phyloP scores from a whole-genome alignment of 208 protist species.

The Wallacemonas sp. region DNA sequence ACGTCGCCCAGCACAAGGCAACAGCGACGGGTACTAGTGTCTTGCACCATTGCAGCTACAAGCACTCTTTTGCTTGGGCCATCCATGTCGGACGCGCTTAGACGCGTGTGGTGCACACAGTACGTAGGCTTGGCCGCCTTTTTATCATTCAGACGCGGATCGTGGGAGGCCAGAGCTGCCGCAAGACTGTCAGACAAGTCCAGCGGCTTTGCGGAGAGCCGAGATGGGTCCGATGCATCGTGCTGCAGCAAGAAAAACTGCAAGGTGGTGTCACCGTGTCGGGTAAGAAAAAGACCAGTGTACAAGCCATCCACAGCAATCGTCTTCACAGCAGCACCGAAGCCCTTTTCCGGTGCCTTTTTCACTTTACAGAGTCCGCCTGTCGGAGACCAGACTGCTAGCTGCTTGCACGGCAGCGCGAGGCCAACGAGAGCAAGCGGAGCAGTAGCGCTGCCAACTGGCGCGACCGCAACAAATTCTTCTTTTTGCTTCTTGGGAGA shows the following conservation, averaged over 20 bases:
- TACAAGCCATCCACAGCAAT: neutral
- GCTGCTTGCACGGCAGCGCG: neutral
- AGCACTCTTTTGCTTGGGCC: constrained; percentile 30
- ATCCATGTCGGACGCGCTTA: constrained; percentile 27
- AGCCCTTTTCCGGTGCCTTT: constrained; percentile 2
- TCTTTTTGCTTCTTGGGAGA: constrained; percentile 3
- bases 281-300: constrained; percentile 12
- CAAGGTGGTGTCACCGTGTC: constrained; percentile 1
- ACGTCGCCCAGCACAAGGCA: constrained; percentile 47
- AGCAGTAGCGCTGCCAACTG: neutral
- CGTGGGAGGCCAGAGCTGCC: constrained; percentile 5
- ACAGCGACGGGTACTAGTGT: constrained; percentile 11
- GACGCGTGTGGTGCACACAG: constrained; percentile 25
- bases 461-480: neutral
- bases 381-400: constrained; percentile 24
- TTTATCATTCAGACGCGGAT: no score
- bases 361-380: constrained; percentile 14
- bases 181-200: constrained; percentile 28
- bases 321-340: neutral
- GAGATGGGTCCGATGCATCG: constrained; percentile 7
- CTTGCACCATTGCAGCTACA: constrained; percentile 37
- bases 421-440: neutral
- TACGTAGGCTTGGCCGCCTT: constrained; percentile 10
- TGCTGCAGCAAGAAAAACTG: constrained; percentile 29
- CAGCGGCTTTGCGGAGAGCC: constrained; percentile 16